A percentile compares a stretch with the other conserved stretches of the same genome.
phyloP scores from a whole-genome alignment of 352 stramenopile species.

The Phytophthora parvispora region DNA sequence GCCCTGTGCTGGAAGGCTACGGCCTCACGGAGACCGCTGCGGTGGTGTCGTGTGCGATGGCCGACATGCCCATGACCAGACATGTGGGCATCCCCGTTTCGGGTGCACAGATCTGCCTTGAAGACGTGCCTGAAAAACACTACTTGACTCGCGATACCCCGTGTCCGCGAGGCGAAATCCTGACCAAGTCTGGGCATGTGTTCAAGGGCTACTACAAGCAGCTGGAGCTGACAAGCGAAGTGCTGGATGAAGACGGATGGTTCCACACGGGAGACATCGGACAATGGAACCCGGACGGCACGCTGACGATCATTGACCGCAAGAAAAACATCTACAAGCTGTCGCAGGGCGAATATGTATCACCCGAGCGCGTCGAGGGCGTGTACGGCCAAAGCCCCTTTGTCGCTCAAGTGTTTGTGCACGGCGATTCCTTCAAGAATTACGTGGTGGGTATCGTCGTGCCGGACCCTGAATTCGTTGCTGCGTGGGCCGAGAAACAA shows the following conservation, averaged over 20 bases:
- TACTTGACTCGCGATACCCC: slow-evolving; percentile 83
- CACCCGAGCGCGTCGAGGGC: slow-evolving; percentile 96
- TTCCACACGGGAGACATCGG: slow-evolving; percentile 97
- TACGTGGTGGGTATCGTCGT: slow-evolving; percentile 94
- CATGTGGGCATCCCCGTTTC: slow-evolving; percentile 93
- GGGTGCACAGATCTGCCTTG: slow-evolving; percentile 90
- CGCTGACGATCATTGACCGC: slow-evolving; percentile 87
- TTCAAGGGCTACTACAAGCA: slow-evolving; percentile 95
- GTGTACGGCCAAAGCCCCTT: slow-evolving; percentile 91
- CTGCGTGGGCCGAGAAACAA: slow-evolving; percentile 49
- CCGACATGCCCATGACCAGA: slow-evolving; percentile 54
- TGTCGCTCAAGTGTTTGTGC: slow-evolving; percentile 94
- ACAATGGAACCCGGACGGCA: slow-evolving; percentile 92
- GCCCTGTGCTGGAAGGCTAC: slow-evolving; percentile 94
- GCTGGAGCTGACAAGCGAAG: slow-evolving; percentile 85
- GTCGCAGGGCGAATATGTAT: slow-evolving; percentile 95
- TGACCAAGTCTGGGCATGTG: slow-evolving; percentile 71
- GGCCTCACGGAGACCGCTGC: slow-evolving; percentile 95
- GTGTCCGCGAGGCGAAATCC: slow-evolving; percentile 48
- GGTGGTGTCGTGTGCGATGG: slow-evolving; percentile 73
- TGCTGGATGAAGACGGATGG: slow-evolving; percentile 91
- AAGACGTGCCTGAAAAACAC: slow-evolving; percentile 96
- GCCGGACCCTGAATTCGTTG: slow-evolving; percentile 64
- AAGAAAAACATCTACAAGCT: slow-evolving; percentile 96
- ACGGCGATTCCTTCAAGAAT: slow-evolving; percentile 95